Conservation (phyloP, 2,329 filamentous ascomycete genomes). For the Nemania serpens region DNA sequence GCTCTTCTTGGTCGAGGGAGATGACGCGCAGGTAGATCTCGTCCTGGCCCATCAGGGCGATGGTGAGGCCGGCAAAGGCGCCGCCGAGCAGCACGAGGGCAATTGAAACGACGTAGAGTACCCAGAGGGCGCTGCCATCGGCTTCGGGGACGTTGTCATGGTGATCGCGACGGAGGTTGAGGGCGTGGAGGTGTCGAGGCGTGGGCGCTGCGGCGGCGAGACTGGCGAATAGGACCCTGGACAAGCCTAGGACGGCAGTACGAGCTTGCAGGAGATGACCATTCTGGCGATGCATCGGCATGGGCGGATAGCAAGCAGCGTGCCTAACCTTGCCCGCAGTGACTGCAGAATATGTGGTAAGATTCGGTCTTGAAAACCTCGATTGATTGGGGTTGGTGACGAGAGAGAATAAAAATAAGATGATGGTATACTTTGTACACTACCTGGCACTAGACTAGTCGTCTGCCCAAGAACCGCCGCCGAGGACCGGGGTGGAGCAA, state of each 20-base stretch:
- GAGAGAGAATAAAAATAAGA: neutral
- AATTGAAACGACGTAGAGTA: slow-evolving; percentile 79
- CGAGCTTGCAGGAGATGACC: slow-evolving; percentile 47
- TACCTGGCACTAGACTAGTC: too few relatives aligned
- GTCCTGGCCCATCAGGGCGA: slow-evolving; percentile 78
- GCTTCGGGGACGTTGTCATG: slow-evolving; percentile 55
- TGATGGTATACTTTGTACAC: neutral
- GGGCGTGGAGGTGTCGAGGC: neutral
- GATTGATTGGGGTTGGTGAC: neutral
- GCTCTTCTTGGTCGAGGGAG: slow-evolving; percentile 78
- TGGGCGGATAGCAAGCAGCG: slow-evolving; percentile 13
- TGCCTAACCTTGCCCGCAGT: neutral
- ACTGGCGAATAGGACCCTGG: slow-evolving; percentile 45
- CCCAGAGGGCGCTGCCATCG: slow-evolving; percentile 72
- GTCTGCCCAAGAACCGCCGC: too few relatives aligned
- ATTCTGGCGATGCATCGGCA: slow-evolving; percentile 34
- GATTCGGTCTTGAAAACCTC: neutral
- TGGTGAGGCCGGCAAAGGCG: slow-evolving; percentile 92
- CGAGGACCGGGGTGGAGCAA: too few relatives aligned
- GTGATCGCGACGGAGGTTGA: slow-evolving; percentile 38
- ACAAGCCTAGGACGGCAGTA: slow-evolving; percentile 55
- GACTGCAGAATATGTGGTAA: neutral
- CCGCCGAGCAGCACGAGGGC: slow-evolving; percentile 85
- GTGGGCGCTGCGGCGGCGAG: slow-evolving; percentile 53
- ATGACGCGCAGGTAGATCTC: slow-evolving; percentile 98